These are phyloP conservation scores for Rutstroemia sp. DNA, from an alignment of 2,329 filamentous ascomycete genomes.

Conservation along the genomic window DNA sequence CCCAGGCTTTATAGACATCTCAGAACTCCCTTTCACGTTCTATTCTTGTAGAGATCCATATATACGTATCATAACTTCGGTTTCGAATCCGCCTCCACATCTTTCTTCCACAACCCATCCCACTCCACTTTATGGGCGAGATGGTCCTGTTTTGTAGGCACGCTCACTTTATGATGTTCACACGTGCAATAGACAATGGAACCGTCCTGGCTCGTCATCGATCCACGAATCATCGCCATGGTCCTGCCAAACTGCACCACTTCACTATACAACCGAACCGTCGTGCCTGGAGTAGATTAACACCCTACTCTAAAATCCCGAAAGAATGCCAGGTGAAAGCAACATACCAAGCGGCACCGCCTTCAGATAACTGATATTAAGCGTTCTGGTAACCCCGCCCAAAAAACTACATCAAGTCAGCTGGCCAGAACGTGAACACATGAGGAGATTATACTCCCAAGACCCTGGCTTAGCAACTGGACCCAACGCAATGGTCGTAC, in stretches of 20 bases:
- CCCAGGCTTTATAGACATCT: too few species aligned
- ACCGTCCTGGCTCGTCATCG: slow-evolving; percentile 42
- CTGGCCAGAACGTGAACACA: neutral
- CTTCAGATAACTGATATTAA: slow-evolving; percentile 45
- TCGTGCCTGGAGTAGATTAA: slow-evolving; percentile 28
- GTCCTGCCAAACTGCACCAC: slow-evolving; percentile 41
- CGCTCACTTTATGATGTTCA: slow-evolving; percentile 45
- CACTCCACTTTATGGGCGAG: slow-evolving; percentile 33
- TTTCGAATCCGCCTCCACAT: slow-evolving; percentile 5
- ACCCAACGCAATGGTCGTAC: slow-evolving; percentile 42
- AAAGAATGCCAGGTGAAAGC: neutral
- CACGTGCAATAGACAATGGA: slow-evolving; percentile 40
- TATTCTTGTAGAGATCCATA: too few species aligned
- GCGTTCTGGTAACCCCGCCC: slow-evolving; percentile 41
- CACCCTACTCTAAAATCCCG: neutral
- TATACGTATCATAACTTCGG: slow-evolving; percentile 31
- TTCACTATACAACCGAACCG: slow-evolving; percentile 35
- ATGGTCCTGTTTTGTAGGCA: slow-evolving; percentile 35
- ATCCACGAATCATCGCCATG: slow-evolving; percentile 44
- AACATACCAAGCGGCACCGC: slow-evolving; percentile 38
- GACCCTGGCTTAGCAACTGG: slow-evolving; percentile 40
- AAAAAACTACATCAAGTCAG: slow-evolving; percentile 32
- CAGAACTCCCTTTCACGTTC: slow-evolving; percentile 9
- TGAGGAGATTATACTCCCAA: slow-evolving; percentile 35
- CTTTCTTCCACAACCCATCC: slow-evolving; percentile 29